A percentile compares a stretch with the other conserved stretches of the same genome.
phyloP scores from a whole-genome alignment of 202 grass and related monocot species.

The Miscanthus sacchariflorus region DNA sequence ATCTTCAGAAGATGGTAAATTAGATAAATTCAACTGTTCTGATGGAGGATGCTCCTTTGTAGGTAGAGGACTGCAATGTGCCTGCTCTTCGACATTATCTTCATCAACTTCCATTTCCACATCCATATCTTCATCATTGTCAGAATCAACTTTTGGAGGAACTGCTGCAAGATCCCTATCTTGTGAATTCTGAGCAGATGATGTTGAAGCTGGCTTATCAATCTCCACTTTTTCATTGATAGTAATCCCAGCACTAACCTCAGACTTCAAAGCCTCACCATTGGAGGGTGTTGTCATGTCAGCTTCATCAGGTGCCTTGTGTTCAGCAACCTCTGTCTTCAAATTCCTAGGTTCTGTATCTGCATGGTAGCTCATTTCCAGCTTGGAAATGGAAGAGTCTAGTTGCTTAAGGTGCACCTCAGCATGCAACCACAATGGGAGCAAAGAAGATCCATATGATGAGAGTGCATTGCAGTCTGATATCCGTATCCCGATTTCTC shows the following conservation, averaged over 20 bases:
- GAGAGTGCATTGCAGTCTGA: conserved; percentile 81
- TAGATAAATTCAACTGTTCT: conserved; percentile 42
- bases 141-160: conserved; percentile 46
- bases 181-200: conserved; percentile 40
- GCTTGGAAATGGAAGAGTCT: conserved; percentile 67
- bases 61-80: conserved; percentile 16
- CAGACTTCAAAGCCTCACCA: conserved; percentile 50
- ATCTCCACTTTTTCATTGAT: conserved; percentile 47
- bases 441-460: conserved; percentile 87
- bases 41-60: conserved; percentile 46
- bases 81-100: conserved; percentile 54
- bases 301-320: conserved; percentile 48
- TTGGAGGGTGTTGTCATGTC: conserved; percentile 37
- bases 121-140: conserved; percentile 87
- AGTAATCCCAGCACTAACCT: conserved; percentile 27
- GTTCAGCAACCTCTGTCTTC: conserved; percentile 38
- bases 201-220: conserved; percentile 38
- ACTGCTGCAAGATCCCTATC: conserved; percentile 33
- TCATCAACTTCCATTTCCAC: conserved; percentile 99
- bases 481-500: conserved; percentile 83
- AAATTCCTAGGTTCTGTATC: conserved; percentile 40
- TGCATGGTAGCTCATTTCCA: conserved; percentile 62
- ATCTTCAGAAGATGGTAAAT: conserved; percentile 34
- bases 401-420: conserved; percentile 82
- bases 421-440: conserved; percentile 94